Conservation (phyloP, 2,329 filamentous ascomycete genomes). For the Sporothrix humicola region DNA sequence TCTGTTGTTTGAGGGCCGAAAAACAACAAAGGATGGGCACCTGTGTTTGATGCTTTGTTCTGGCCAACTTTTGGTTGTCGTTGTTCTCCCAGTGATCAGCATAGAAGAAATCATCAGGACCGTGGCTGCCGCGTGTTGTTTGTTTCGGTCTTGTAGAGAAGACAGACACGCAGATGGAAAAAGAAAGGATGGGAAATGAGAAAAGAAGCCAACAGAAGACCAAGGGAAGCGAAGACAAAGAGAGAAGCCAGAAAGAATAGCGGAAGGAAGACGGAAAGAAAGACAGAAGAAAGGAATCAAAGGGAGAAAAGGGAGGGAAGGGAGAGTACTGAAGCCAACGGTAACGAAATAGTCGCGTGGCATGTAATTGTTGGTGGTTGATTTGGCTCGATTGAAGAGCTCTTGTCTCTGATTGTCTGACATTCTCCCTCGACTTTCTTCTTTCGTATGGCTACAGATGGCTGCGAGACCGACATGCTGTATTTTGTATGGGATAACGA, state of each 20-base stretch:
- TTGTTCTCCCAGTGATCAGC: neutral
- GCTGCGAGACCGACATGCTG: neutral
- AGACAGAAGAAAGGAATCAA: neutral
- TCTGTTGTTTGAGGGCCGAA: neutral
- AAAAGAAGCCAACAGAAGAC: neutral
- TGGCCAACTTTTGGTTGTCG: neutral
- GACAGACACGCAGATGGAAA: neutral
- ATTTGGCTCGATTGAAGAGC: too few relatives aligned
- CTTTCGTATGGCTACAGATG: neutral
- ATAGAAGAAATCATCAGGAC: constrained; percentile 16
- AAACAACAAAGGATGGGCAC: too few relatives aligned
- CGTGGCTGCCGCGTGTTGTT: constrained; percentile 2
- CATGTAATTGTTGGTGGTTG: neutral
- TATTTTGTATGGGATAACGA: neutral
- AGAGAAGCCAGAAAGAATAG: neutral
- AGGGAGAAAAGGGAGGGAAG: neutral
- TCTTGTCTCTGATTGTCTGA: neutral
- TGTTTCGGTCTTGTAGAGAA: neutral
- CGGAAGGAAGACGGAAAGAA: neutral
- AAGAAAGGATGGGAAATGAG: neutral
- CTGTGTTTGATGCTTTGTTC: neutral
- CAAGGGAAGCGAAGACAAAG: neutral
- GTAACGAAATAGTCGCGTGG: constrained; percentile 1
- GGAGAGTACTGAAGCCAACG: neutral
- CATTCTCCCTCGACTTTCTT: constrained; percentile 4